Evolutionary conservation across 192 early-diverging fungal genomes (phyloP).

Genomic region (Umbelopsis isabellina): DNA sequence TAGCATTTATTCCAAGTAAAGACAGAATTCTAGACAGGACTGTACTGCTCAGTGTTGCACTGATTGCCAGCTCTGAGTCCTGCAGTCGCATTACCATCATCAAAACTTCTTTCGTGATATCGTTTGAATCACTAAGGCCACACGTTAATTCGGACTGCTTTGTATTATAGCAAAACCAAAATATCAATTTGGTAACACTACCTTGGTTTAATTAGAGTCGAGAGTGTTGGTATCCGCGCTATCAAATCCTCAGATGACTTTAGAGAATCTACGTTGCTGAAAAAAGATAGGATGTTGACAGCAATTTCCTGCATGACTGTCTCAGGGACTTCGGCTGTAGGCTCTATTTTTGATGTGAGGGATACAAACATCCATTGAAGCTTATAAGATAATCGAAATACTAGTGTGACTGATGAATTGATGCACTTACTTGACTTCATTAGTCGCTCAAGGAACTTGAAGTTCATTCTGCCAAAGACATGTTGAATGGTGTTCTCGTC

Average conservation of each 20-base stretch:
- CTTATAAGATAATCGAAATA: not conserved
- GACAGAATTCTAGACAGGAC: conserved; percentile 31
- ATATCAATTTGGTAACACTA: conserved; percentile 18
- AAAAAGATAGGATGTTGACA: conserved; percentile 45
- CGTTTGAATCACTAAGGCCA: conserved; percentile 33
- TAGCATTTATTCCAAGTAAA: not conserved
- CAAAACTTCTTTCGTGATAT: conserved; percentile 40
- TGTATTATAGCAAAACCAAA: not conserved
- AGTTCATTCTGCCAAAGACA: conserved; percentile 54
- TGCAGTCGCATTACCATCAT: conserved; percentile 39
- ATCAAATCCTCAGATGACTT: conserved; percentile 27
- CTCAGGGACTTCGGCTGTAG: conserved; percentile 38
- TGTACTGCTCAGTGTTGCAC: conserved; percentile 32
- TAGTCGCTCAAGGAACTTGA: conserved; percentile 53
- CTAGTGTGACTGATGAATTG: not conserved
- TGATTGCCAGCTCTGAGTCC: conserved; percentile 28
- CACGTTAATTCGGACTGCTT: not conserved
- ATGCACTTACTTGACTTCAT: conserved; percentile 43
- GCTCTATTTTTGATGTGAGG: not conserved
- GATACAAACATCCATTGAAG: not conserved
- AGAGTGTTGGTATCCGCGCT: conserved; percentile 40
- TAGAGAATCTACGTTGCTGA: conserved; percentile 35
- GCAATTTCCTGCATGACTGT: conserved; percentile 43
- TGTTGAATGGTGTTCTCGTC: conserved; percentile 35
- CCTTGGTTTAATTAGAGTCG: conserved; percentile 37